phyloP scores from a whole-genome alignment of 2,329 filamentous ascomycete species.

The Amesomyces nigricolor region DNA sequence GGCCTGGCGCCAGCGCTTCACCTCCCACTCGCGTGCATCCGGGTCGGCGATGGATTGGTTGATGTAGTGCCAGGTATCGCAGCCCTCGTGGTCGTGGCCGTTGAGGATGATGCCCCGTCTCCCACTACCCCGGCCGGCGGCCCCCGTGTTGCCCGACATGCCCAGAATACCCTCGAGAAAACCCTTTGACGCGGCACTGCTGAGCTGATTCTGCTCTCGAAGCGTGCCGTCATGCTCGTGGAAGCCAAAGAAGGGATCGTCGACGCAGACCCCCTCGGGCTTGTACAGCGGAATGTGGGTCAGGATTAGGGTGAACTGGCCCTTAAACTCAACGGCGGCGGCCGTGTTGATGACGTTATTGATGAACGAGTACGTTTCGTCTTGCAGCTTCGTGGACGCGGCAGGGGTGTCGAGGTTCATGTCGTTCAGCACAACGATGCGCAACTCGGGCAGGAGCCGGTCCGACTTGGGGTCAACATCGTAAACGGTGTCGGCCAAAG shows the following conservation, averaged over 20 bases:
- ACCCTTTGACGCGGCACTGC: constrained; percentile 61
- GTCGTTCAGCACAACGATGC: constrained; percentile 81
- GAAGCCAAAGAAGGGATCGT: constrained; percentile 78
- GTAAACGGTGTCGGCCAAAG: constrained; percentile 37
- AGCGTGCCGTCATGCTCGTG: constrained; percentile 64
- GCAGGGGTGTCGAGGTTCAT: constrained; percentile 91
- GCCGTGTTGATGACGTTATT: constrained; percentile 61
- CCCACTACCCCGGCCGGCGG: constrained; percentile 57
- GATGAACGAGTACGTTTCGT: constrained; percentile 71
- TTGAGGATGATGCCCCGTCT: constrained; percentile 76
- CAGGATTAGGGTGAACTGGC: constrained; percentile 73
- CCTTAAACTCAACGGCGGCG: constrained; percentile 53
- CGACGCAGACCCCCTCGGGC: constrained; percentile 71
- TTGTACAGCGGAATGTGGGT: constrained; percentile 94
- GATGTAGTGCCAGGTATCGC: constrained; percentile 80
- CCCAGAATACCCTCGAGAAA: constrained; percentile 84
- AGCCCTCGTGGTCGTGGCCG: constrained; percentile 93
- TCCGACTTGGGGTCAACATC: constrained; percentile 38
- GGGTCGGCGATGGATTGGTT: constrained; percentile 49
- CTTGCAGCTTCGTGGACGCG: constrained; percentile 59
- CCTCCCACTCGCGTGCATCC: constrained; percentile 40
- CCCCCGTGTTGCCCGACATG: constrained; percentile 57
- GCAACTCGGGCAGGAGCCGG: constrained; percentile 60
- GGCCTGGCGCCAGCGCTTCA: constrained; percentile 43
- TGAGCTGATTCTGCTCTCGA: constrained; percentile 88